These are phyloP conservation scores for Colletotrichum tropicale DNA, from an alignment of 2,329 filamentous ascomycete genomes.

Conservation along the genomic window DNA sequence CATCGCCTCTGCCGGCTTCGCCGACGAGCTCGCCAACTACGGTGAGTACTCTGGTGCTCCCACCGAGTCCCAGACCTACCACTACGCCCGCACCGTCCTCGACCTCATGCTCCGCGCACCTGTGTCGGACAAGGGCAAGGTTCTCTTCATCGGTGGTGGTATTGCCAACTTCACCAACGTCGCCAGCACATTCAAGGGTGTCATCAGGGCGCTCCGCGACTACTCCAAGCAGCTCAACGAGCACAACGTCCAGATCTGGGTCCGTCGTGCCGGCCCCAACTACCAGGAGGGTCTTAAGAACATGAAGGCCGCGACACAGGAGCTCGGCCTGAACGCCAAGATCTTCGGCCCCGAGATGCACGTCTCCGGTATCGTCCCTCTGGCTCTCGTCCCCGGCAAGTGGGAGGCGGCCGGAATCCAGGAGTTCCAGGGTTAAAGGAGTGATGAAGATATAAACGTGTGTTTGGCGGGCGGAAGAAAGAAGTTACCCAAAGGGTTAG, in stretches of 20 bases:
- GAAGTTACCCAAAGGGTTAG: slow-evolving; percentile 7
- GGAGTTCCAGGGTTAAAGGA: slow-evolving; percentile 63
- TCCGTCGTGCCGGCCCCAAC: slow-evolving; percentile 88
- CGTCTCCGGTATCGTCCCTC: slow-evolving; percentile 93
- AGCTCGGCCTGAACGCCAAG: slow-evolving; percentile 79
- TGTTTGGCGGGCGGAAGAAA: neutral
- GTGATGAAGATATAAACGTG: slow-evolving; percentile 7
- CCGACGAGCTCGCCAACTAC: slow-evolving; percentile 97
- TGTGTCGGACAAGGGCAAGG: slow-evolving; percentile 86
- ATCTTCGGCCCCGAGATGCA: slow-evolving; percentile 84
- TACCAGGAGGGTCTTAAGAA: slow-evolving; percentile 99
- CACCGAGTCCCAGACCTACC: slow-evolving; percentile 98
- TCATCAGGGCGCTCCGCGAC: slow-evolving; percentile 94
- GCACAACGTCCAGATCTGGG: slow-evolving; percentile 99
- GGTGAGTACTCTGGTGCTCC: slow-evolving; percentile 99
- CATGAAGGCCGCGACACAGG: slow-evolving; percentile 95
- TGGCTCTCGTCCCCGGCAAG: slow-evolving; percentile 76
- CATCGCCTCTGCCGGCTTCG: slow-evolving; percentile 95
- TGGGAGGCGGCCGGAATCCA: slow-evolving; percentile 65
- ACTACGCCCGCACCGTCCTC: slow-evolving; percentile 96
- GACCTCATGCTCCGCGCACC: slow-evolving; percentile 97
- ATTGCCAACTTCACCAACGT: slow-evolving; percentile 99
- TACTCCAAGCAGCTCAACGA: slow-evolving; percentile 84
- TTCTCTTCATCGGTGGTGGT: slow-evolving; percentile 98
- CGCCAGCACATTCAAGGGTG: slow-evolving; percentile 98